Evolutionary conservation across 2,329 filamentous ascomycete genomes (phyloP).

Genomic region (Talaromyces sp.): DNA sequence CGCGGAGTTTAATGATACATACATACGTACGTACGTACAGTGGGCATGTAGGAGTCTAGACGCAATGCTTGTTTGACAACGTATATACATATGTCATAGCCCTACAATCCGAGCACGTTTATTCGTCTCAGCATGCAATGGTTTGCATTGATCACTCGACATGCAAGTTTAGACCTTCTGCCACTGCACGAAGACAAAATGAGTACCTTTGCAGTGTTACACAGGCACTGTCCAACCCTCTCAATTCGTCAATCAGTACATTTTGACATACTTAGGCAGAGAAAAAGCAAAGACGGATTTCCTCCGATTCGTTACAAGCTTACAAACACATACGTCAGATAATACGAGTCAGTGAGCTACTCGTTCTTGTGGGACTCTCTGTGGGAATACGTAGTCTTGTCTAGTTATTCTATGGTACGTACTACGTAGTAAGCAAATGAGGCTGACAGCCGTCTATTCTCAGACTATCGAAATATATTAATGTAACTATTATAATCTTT

Average conservation of each 20-base stretch:
- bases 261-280: background rate
- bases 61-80: background rate
- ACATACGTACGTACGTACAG: no score
- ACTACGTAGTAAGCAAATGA: background rate
- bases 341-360: background rate
- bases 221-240: background rate
- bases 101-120: conserved; percentile 4
- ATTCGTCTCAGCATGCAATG: background rate
- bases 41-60: background rate
- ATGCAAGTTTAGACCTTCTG: background rate
- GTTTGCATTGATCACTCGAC: background rate
- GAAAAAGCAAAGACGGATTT: conserved; percentile 8
- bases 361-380: background rate
- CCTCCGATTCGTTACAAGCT: conserved; percentile 1
- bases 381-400: background rate
- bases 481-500: background rate
- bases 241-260: background rate
- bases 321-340: background rate
- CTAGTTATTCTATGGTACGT: background rate
- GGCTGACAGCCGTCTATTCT: background rate
- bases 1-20: background rate
- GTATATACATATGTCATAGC: background rate
- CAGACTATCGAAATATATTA: background rate
- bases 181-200: background rate
- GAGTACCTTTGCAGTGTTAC: background rate